Evolutionary conservation across 2,329 filamentous ascomycete genomes (phyloP), one percentile per base, ranked within the genome.

Genomic region (Aspergillaceae sp.): DNA sequence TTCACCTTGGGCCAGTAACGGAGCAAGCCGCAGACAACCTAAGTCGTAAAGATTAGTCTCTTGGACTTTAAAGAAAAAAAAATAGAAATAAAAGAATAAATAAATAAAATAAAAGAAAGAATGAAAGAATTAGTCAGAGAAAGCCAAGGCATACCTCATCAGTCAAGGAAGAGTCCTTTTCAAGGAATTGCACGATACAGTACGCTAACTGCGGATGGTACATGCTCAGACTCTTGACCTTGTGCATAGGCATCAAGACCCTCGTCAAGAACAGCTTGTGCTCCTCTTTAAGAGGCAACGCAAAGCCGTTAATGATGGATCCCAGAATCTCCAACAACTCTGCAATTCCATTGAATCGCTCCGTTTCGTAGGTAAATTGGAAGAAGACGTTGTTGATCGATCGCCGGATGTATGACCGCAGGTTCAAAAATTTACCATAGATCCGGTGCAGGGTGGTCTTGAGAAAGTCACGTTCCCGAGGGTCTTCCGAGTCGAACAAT

Each of bases 341-440:
- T 3, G 92, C 92, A 61, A 98, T 96, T 45, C 92, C 92, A 60
- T 98, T 98, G 74, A 98, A 97, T 48, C 92, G 81, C 69, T 98
- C 92, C 3, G 92, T 98, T 70, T 98, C 92, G 66, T 98, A 98
- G 50, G 89, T 90, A 68, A 98, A 98, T 65, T 98, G 92, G 78
- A 98, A 98, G 74, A 98, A 98, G 59, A 98, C 92, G 62, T 98
- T 97, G 80, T 98, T 98, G 78, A 98, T 98, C 47, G 92, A 98
- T 59, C 92, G 83, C 63, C 92, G 81, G 63, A 98, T 98, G 68
- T 94, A 98, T 29, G 92, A 97, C 50, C 92, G 84, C 52, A 98
- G 77, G 67, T 98, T 98, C 59, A 98, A 78, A 71, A 98, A 98
- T 73, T 98, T 98, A 62, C 92, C 92, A 64, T 98, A 98, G 64